phyloP scores from a whole-genome alignment of 202 grass and related monocot species.

The Setaria viridis region DNA sequence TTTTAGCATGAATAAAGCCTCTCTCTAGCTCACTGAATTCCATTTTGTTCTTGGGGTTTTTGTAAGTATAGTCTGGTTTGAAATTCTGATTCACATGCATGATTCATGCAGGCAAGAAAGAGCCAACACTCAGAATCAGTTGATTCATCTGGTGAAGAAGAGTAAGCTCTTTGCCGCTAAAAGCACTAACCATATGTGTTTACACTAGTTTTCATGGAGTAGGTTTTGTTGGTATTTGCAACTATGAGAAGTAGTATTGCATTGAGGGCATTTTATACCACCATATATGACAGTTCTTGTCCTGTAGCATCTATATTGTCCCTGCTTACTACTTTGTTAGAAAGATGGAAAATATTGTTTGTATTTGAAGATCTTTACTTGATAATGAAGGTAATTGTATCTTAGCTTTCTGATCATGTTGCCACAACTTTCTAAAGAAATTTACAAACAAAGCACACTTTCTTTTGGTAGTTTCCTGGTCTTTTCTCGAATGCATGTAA shows the following conservation, averaged over 20 bases:
- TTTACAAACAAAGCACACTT: slow-evolving; percentile 28
- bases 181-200: slow-evolving; percentile 32
- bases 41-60: not conserved
- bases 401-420: slow-evolving; percentile 34
- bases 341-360: not conserved
- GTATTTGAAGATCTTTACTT: slow-evolving; percentile 9
- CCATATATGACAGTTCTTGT: not conserved
- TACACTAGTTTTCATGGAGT: slow-evolving; percentile 31
- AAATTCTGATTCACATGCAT: slow-evolving; percentile 47
- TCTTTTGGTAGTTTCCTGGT: slow-evolving; percentile 10
- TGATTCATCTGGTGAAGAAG: slow-evolving; percentile 98
- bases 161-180: slow-evolving; percentile 61
- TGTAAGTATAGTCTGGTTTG: slow-evolving; percentile 1
- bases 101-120: slow-evolving; percentile 79
- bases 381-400: not conserved
- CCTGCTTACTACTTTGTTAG: slow-evolving; percentile 9
- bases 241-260: slow-evolving; percentile 18
- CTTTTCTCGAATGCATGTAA: slow-evolving; percentile 26
- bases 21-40: slow-evolving; percentile 25
- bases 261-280: slow-evolving; percentile 2
- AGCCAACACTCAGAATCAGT: slow-evolving; percentile 81
- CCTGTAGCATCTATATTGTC: not conserved
- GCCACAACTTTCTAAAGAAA: not conserved
- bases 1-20: slow-evolving; percentile 9
- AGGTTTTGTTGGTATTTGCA: slow-evolving; percentile 15